Conservation (phyloP, 306 rosid species). For the Vigna trinervia region DNA sequence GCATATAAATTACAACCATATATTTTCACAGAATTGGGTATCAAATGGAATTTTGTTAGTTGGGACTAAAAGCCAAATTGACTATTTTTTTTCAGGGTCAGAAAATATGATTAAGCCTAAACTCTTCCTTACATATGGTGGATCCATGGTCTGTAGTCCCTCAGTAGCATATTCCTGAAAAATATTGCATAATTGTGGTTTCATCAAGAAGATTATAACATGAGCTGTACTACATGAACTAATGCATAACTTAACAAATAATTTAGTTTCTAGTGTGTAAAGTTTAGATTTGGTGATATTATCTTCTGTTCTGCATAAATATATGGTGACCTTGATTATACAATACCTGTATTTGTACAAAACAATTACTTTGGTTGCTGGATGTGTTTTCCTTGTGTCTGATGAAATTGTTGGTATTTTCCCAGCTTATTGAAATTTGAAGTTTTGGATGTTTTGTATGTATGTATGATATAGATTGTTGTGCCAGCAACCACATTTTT, state of each 20-base stretch:
- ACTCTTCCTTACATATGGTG: neutral
- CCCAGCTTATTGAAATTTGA: neutral
- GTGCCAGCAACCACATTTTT: constrained; percentile 7
- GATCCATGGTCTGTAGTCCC: neutral
- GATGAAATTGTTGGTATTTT: neutral
- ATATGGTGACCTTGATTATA: neutral
- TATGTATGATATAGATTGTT: neutral
- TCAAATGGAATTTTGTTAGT: neutral
- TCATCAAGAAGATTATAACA: neutral
- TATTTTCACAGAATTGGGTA: neutral
- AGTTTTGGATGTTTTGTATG: neutral
- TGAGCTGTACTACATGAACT: neutral
- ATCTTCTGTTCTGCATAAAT: neutral
- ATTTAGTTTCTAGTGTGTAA: neutral
- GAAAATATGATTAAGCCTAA: neutral
- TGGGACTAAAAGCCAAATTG: neutral
- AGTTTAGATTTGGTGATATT: neutral
- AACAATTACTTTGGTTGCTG: neutral
- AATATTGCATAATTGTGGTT: neutral
- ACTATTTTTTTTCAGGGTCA: neutral
- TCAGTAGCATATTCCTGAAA: neutral
- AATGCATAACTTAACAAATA: neutral
- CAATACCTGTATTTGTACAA: neutral
- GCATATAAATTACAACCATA: neutral
- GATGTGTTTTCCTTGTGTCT: neutral